Conservation (phyloP, 805 yeast genomes). For the Metschnikowia reukaufii region DNA sequence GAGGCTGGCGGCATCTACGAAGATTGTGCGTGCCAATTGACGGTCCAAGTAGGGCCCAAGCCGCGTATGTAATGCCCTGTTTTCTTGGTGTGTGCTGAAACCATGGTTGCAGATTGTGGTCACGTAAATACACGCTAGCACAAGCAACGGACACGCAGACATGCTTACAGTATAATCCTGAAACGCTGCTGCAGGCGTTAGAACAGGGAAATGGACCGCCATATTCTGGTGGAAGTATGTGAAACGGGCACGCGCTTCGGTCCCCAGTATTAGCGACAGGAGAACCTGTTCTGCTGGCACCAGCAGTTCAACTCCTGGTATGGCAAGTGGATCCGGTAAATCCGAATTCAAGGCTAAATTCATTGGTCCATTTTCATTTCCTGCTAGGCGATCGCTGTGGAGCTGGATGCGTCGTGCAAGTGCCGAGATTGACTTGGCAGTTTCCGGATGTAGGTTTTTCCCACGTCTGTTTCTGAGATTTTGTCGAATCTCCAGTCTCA, state of each 20-base stretch:
- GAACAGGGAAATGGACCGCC: conserved; percentile 49
- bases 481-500: too few species aligned
- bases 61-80: conserved; percentile 41
- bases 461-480: too few species aligned
- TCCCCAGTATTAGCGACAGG: conserved; percentile 11
- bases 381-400: too few species aligned
- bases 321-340: too few species aligned
- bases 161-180: conserved; percentile 41
- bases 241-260: conserved; percentile 36
- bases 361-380: too few species aligned
- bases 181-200: conserved; percentile 37
- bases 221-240: conserved; percentile 37
- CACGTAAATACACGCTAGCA: conserved; percentile 45
- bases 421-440: too few species aligned
- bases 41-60: conserved; percentile 46
- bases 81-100: conserved; percentile 3
- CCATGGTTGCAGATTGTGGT: conserved; percentile 45
- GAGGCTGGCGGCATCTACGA: conserved; percentile 43
- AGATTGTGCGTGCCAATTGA: conserved; percentile 44
- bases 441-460: too few species aligned
- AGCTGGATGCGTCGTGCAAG: too few species aligned
- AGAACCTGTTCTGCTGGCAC: neutral
- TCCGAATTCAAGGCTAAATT: too few species aligned
- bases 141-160: conserved; percentile 43
- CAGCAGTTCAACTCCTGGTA: too few species aligned